Evolutionary conservation across 768 basidiomycete genomes (phyloP).

Genomic region (Pholiota conissans): DNA sequence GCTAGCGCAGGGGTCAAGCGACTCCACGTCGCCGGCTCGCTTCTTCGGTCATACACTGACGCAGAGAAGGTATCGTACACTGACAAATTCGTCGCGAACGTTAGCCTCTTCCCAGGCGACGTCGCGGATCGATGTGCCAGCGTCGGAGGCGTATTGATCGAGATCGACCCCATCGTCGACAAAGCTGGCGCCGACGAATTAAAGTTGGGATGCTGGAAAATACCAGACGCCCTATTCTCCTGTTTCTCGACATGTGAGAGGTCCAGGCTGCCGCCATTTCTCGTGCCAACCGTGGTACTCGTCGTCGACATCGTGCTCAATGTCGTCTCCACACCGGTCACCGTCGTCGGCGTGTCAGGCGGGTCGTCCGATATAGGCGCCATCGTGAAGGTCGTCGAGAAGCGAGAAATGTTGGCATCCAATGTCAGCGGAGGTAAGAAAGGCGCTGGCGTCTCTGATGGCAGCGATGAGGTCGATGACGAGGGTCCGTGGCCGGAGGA

Average conservation of each 20-base stretch:
- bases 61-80: slow-evolving; percentile 97
- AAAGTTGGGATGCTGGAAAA: slow-evolving; percentile 79
- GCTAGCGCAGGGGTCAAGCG: slow-evolving; percentile 92
- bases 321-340: slow-evolving; percentile 24
- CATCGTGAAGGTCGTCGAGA: slow-evolving; percentile 19
- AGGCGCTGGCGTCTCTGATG: slow-evolving; percentile 45
- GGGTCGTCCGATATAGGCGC: slow-evolving; percentile 28
- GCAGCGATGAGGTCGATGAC: slow-evolving; percentile 2
- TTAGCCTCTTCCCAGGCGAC: slow-evolving; percentile 66
- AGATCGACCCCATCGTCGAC: slow-evolving; percentile 46
- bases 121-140: slow-evolving; percentile 76
- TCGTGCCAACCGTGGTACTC: background rate
- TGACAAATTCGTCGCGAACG: slow-evolving; percentile 89
- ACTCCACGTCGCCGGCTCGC: slow-evolving; percentile 97
- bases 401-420: slow-evolving; percentile 38
- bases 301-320: slow-evolving; percentile 19
- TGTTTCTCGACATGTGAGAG: slow-evolving; percentile 6
- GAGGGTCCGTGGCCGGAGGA: slow-evolving; percentile 41
- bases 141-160: slow-evolving; percentile 38
- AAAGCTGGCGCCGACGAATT: slow-evolving; percentile 92
- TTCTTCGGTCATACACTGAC: slow-evolving; percentile 88
- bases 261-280: background rate
- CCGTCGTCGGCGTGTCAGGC: slow-evolving; percentile 21
- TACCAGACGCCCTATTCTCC: slow-evolving; percentile 29
- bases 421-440: slow-evolving; percentile 67